phyloP scores from a whole-genome alignment of 1,284 basidiomycete genomes.

The Exobasidium cylindrosporum region DNA sequence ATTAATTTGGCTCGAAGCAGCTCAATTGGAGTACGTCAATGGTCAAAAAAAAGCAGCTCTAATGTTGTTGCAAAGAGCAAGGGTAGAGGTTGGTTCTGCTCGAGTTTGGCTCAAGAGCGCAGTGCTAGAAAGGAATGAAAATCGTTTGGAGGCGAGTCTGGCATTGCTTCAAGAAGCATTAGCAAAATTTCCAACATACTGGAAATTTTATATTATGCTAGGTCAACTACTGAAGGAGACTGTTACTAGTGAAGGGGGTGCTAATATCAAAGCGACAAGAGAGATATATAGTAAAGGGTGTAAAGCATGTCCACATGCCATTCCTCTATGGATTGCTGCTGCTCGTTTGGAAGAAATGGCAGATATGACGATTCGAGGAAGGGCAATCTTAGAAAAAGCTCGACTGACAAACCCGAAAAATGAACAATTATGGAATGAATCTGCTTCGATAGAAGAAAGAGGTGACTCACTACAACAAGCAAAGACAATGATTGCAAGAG shows the following conservation, averaged over 20 bases:
- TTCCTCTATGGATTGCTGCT: constrained; percentile 82
- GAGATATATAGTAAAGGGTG: constrained; percentile 15
- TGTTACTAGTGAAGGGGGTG: constrained; percentile 2
- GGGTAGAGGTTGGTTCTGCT: constrained; percentile 84
- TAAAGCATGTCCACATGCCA: constrained; percentile 71
- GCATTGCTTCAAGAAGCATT: constrained; percentile 72
- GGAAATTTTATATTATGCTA: constrained; percentile 94
- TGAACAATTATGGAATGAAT: constrained; percentile 84
- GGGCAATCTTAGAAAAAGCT: constrained; percentile 87
- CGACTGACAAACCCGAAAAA: constrained; percentile 78
- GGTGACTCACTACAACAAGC: constrained; percentile 73
- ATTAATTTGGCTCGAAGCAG: constrained; percentile 93
- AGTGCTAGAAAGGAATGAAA: constrained; percentile 86
- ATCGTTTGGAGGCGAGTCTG: constrained; percentile 70
- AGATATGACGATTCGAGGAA: constrained; percentile 83
- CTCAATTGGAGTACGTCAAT: constrained; percentile 92
- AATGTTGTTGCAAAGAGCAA: constrained; percentile 79
- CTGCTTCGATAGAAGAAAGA: constrained; percentile 83
- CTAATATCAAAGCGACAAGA: constrained; percentile 14
- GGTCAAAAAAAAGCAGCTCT: constrained; percentile 80
- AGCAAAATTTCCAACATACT: constrained; percentile 75
- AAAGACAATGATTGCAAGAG: constrained; percentile 74
- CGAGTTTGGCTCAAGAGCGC: constrained; percentile 98
- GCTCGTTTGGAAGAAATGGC: constrained; percentile 82
- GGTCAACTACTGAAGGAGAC: constrained; percentile 70